Evolutionary conservation across 2,329 filamentous ascomycete genomes (phyloP).

Genomic region (Cryphonectria radicalis): DNA sequence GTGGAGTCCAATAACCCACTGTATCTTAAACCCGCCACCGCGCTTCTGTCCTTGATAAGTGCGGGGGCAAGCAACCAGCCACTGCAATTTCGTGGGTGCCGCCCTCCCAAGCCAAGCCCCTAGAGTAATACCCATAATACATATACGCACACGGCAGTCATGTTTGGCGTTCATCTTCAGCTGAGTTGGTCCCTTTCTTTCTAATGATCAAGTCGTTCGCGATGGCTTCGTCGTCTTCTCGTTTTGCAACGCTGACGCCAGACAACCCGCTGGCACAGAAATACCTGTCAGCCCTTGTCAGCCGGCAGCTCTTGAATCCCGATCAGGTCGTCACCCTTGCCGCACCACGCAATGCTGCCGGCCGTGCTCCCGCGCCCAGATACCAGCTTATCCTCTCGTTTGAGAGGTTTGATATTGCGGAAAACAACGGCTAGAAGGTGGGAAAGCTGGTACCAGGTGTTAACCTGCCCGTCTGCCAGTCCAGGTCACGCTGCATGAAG

Average conservation of each 20-base stretch:
- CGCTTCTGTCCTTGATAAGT: too few species aligned
- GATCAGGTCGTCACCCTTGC: neutral
- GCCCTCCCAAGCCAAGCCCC: too few species aligned
- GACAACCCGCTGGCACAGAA: neutral
- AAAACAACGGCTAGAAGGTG: neutral
- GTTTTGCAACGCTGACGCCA: conserved; percentile 5
- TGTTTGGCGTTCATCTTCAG: too few species aligned
- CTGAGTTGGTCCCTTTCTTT: neutral
- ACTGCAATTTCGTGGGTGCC: too few species aligned
- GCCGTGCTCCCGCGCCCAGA: neutral
- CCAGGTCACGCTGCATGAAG: neutral
- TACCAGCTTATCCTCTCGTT: neutral
- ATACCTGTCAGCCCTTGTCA: neutral
- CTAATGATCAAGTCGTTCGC: neutral
- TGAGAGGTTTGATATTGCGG: neutral
- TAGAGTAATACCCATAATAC: too few species aligned
- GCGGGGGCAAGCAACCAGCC: too few species aligned
- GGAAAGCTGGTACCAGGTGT: neutral
- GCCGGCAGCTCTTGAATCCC: neutral
- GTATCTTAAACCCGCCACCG: too few species aligned
- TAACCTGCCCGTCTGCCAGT: neutral
- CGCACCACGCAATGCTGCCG: neutral
- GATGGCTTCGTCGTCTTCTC: neutral
- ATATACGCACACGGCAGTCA: too few species aligned
- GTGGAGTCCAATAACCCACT: too few species aligned